These are phyloP conservation scores for Sporobolomyces pararoseus DNA, from an alignment of 768 basidiomycete genomes.

Conservation along the genomic window DNA sequence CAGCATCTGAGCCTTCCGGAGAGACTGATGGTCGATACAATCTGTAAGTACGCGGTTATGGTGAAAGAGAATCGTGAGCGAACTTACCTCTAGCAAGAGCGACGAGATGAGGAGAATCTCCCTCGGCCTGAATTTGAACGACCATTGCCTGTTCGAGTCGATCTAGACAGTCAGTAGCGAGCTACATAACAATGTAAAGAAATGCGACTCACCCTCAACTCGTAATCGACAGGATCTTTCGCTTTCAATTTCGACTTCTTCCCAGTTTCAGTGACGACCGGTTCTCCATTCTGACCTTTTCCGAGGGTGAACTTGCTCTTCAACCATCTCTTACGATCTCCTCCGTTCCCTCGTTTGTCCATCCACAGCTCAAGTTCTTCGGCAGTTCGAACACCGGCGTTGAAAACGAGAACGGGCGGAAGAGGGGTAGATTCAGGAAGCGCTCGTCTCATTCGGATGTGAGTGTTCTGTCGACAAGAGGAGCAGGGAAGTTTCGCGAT, in stretches of 20 bases:
- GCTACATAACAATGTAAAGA: background rate
- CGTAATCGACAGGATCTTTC: slow-evolving; percentile 59
- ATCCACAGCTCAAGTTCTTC: slow-evolving; percentile 73
- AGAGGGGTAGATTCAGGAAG: slow-evolving; percentile 57
- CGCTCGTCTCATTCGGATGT: slow-evolving; percentile 66
- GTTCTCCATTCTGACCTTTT: slow-evolving; percentile 6
- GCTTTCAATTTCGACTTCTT: slow-evolving; percentile 55
- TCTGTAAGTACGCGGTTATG: background rate
- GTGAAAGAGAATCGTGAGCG: background rate
- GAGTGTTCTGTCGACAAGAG: slow-evolving; percentile 71
- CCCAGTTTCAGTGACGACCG: slow-evolving; percentile 28
- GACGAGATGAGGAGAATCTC: slow-evolving; percentile 74
- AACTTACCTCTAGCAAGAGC: slow-evolving; percentile 64
- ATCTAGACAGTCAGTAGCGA: no score
- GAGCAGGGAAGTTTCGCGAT: slow-evolving; percentile 82
- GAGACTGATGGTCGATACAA: slow-evolving; percentile 27
- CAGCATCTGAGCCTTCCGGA: slow-evolving; percentile 51
- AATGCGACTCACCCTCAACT: slow-evolving; percentile 61
- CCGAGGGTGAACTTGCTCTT: slow-evolving; percentile 51
- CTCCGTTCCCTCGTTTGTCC: slow-evolving; percentile 52
- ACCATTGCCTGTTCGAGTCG: slow-evolving; percentile 76
- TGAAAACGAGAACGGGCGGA: slow-evolving; percentile 80
- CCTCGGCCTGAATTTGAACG: slow-evolving; percentile 70
- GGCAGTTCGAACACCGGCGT: slow-evolving; percentile 72
- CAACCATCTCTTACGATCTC: slow-evolving; percentile 56